Evolutionary conservation across 2,329 filamentous ascomycete species (phyloP).

Genomic region (Magnaporthiopsis rhizophila): DNA sequence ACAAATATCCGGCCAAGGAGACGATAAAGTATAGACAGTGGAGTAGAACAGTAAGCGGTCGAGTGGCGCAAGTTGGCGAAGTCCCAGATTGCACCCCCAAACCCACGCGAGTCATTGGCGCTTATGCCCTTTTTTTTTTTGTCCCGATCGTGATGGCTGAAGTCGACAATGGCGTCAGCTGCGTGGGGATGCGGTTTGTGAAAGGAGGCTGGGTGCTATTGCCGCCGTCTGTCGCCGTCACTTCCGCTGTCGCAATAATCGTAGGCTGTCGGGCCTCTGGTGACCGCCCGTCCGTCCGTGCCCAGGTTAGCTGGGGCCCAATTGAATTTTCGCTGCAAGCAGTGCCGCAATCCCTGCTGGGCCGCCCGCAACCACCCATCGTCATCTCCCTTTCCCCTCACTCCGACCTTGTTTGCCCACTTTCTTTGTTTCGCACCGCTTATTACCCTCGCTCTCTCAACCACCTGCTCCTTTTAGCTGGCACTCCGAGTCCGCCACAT

Average conservation of each 20-base stretch:
- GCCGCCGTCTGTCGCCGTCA: neutral
- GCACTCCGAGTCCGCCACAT: constrained; percentile 4
- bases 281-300: neutral
- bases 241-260: neutral
- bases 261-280: neutral
- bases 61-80: neutral
- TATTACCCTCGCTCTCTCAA: neutral
- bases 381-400: constrained; percentile 3
- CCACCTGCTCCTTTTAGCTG: constrained; percentile 14
- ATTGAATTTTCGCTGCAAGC: neutral
- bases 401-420: neutral
- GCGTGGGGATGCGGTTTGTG: neutral
- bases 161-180: neutral
- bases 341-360: neutral
- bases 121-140: neutral
- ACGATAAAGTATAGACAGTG: neutral
- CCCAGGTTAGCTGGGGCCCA: neutral
- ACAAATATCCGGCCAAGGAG: neutral
- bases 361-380: neutral
- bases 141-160: no score
- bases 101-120: neutral
- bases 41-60: neutral
- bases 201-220: neutral
- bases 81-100: neutral
- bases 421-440: neutral